Conservation (phyloP, 176 grass and related monocot species). For the Guadua angustifolia region DNA sequence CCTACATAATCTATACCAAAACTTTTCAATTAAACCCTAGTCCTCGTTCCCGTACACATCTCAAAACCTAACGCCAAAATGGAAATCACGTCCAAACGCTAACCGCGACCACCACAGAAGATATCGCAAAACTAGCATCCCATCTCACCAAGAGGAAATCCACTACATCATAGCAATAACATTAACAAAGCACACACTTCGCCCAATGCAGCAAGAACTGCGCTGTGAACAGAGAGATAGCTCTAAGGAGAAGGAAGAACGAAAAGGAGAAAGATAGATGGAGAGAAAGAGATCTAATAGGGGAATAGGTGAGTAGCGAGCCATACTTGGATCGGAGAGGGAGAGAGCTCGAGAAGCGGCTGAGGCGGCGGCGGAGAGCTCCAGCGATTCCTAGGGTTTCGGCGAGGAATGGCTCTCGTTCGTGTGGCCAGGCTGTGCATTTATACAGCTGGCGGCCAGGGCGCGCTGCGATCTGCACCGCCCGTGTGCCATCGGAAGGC, state of each 20-base stretch:
- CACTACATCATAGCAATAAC: background rate
- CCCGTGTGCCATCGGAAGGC: slow-evolving; percentile 12
- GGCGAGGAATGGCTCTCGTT: background rate
- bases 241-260: no score
- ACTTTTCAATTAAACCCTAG: background rate
- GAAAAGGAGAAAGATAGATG: background rate
- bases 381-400: slow-evolving; percentile 37
- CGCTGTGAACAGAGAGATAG: background rate
- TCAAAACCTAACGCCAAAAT: background rate
- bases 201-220: background rate
- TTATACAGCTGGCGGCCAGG: background rate
- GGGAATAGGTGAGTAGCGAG: no score
- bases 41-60: background rate
- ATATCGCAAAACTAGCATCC: background rate
- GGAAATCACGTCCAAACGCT: background rate
- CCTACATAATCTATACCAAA: background rate
- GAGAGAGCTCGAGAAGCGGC: slow-evolving; percentile 27
- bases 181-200: background rate
- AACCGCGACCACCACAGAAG: background rate
- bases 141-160: background rate
- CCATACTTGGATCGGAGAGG: slow-evolving; percentile 43
- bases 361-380: slow-evolving; percentile 35
- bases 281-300: background rate
- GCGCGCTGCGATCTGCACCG: slow-evolving; percentile 12
- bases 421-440: background rate